Evolutionary conservation across 1,284 basidiomycete species (phyloP).

Genomic region (Ustilago hordei): DNA sequence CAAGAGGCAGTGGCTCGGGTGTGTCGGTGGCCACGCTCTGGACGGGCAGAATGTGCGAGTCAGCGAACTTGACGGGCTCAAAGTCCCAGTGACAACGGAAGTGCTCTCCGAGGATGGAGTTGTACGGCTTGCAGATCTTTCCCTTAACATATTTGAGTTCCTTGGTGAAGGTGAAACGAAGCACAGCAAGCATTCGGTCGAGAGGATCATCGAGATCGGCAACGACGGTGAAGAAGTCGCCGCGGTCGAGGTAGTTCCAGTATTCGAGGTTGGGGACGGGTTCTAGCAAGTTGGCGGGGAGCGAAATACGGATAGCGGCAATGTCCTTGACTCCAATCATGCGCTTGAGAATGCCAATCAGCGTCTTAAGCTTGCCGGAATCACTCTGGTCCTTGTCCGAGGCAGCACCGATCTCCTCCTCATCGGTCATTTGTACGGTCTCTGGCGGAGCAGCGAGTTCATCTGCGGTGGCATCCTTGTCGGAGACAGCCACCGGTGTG

Average conservation of each 20-base stretch:
- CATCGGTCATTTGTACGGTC: constrained; percentile 61
- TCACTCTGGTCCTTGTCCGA: constrained; percentile 61
- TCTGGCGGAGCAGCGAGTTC: constrained; percentile 57
- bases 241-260: constrained; percentile 86
- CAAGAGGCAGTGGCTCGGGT: constrained; percentile 42
- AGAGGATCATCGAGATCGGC: constrained; percentile 90
- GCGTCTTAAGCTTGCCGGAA: constrained; percentile 64
- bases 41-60: constrained; percentile 52
- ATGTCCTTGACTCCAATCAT: constrained; percentile 68
- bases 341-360: constrained; percentile 64
- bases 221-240: constrained; percentile 85
- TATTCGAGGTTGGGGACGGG: constrained; percentile 68
- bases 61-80: constrained; percentile 42
- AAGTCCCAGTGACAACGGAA: constrained; percentile 68
- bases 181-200: constrained; percentile 88
- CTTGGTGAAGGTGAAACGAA: constrained; percentile 88
- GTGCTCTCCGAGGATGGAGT: constrained; percentile 66
- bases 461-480: constrained; percentile 55
- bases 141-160: constrained; percentile 90
- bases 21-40: constrained; percentile 32
- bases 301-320: constrained; percentile 65
- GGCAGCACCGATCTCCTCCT: constrained; percentile 61
- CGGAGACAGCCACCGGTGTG: constrained; percentile 23
- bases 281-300: constrained; percentile 67
- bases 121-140: constrained; percentile 92